phyloP scores from a whole-genome alignment of 441 rosid species.

The Viola pubescens region DNA sequence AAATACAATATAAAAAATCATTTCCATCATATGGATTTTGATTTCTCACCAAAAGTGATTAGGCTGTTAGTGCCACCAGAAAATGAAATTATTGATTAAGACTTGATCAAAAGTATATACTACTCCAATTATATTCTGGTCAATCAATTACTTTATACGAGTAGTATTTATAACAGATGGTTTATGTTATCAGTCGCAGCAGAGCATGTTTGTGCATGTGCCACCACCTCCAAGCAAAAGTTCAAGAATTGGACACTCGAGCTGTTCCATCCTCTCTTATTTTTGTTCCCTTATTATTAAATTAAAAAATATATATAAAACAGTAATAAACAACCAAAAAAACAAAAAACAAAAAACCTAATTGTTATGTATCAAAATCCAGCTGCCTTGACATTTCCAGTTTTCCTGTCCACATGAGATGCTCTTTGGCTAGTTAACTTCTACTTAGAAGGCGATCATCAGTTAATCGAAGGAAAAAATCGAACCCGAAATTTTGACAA shows the following conservation, averaged over 20 bases:
- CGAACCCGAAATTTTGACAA: too few relatives aligned
- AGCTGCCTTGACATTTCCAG: too few relatives aligned
- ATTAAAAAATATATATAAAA: not conserved
- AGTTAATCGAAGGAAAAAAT: too few relatives aligned
- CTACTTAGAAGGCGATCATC: too few relatives aligned
- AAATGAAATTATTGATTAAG: not conserved
- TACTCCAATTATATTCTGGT: not conserved
- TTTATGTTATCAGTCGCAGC: constrained; percentile 5
- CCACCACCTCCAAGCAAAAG: constrained; percentile 10
- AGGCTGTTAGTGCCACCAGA: not conserved
- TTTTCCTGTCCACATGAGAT: too few relatives aligned
- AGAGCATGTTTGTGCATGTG: constrained; percentile 13
- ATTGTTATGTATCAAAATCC: too few relatives aligned
- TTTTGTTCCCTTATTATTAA: not conserved
- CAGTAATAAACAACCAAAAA: not conserved
- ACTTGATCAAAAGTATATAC: not conserved
- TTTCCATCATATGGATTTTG: constrained; percentile 9
- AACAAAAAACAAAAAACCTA: too few relatives aligned
- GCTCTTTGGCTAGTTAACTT: too few relatives aligned
- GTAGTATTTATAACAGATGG: not conserved
- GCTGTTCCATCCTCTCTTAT: constrained; percentile 7
- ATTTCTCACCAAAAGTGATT: constrained; percentile 20
- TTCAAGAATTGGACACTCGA: constrained; percentile 9
- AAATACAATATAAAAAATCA: not conserved
- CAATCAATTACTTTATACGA: not conserved